Base-by-base conservation (phyloP, 495 filamentous ascomycete genomes). In the Penicillium mononematosum region DNA sequence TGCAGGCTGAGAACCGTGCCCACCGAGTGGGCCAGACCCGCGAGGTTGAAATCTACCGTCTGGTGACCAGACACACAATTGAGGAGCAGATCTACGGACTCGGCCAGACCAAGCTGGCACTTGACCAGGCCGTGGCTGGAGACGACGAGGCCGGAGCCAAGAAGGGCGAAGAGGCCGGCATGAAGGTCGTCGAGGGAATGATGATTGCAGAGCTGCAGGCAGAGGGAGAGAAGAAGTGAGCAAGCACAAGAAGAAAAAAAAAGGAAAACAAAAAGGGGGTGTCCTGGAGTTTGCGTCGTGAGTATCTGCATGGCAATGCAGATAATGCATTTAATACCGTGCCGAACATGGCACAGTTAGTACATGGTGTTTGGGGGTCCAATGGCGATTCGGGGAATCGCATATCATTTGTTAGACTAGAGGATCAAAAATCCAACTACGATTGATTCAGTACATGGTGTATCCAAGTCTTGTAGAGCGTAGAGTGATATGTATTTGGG, bases 1-100 rank as follows among this genome's bases (percentile, higher is more conserved):
- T 94, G 1, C 94, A 98, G 70, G 94, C 94, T 0, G 92, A 96
- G 73, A 97, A 98, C 67, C 88, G 94, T 19, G 94, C 94, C 1
- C 94, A 98, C 74, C 85, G 94, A 4, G 89, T 98, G 11, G 95
- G 94, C 1, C 94, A 98, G 70, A 92, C 81, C 9, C 75, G 89
- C 25, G 88, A 91, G 17, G 94, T 98, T 2, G 94, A 98, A 64
- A 86, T 98, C 48, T 75, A 88, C 50, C 81, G 90, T 44, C 79
- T 98, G 6, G 87, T 98, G 53, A 92, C 88, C 3, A 81, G 81
- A 49, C 86, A 82, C 53, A 96, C 93, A 0, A 89, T 98, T 47
- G 94, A 98, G 69, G 91, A 97, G 71, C 88, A 96, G 52, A 96
- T 98, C 25, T 85, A 90, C 65, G 85, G 87, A 17, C 80, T 97